Base-by-base conservation (phyloP, 805 yeast species). In the Wickerhamomyces rabaulensis region DNA sequence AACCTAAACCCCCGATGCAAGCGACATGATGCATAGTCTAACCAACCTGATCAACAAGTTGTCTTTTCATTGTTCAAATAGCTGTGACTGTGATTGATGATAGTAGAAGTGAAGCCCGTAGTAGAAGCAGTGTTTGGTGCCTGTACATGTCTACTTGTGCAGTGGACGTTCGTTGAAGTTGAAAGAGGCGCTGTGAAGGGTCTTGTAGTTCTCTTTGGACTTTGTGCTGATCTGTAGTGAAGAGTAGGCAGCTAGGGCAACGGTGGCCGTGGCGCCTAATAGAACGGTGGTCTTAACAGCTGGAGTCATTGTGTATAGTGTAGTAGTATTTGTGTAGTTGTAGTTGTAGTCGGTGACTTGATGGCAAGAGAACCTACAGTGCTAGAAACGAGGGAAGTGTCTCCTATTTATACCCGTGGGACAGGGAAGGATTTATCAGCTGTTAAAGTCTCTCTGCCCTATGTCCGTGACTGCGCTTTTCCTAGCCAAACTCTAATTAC, bases 181-280 rank as follows among this genome's bases (percentile, higher is more conserved):
- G 35, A 26, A 46, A 3, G 50, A 42, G 22, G 48, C 47, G 15
- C 49, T 45, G 20, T 44, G 43, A 33, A 58, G 36, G 5, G 54
- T 43, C 9, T 45, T 47, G 26, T 46, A 41, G 50, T 59, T 59
- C 47, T 59, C 63, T 36, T 46, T 51, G 12, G 60, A 52, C 45
- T 56, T 59, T 2, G 50, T 39, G 26, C 48, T 53, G 17, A 59
- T 25, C 44, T 59, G 53, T 26, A 48, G 36, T 6, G 53, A 38
- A 38, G 62, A 56, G 53, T 58, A 58, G 3, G 53, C 56, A 9
- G 58, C 48, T 35, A 58, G 51, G 6, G 52, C 36, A 33, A 16
- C 36, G 36, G 36, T 33, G 36, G 12, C 36, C n/a, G 20, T 16
- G 20, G 36, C 36, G 12, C 36, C 36, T 16, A 33, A 17, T 33